Evolutionary conservation across 306 rosid genomes (phyloP), one percentile per base, ranked within the genome.

Genomic region (Trifolium subterraneum): DNA sequence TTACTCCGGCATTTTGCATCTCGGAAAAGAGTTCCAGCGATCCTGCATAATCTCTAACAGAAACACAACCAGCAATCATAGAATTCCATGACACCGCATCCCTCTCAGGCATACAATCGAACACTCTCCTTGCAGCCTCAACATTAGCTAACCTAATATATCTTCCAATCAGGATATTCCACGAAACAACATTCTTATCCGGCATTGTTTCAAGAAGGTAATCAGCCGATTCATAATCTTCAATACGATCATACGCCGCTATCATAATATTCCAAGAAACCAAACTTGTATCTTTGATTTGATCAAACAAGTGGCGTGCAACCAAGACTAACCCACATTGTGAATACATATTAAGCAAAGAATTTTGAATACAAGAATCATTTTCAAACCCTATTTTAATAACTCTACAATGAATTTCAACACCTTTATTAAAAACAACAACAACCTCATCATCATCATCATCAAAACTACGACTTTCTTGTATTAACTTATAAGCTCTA

Each of bases 201-300:
- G 96, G 96, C 91, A 88, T 90, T 11, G 45, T 67, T 10, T 15
- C 67, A 9, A 87, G 75, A 48, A 90, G 88, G 42, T 19, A 12
- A 87, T 87, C 86, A 8, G 91, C 88, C 0, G 87, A 61, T 15
- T 80, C 70, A 64, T 71, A 84, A 73, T 90, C 90, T 8, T 35
- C 35, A 20, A 79, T 16, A 48, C 66, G 88, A 75, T 90, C 71
- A 45, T 88, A 90, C 0, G 87, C 90, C 1, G 86, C 78, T 38
- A 90, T 80, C 90, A 90, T 88, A 54, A 88, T 84, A 72, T 88
- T 90, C 93, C 96, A 90, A 23, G 91, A 84, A 25, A 79, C 79
- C 77, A 71, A 75, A 45, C 83, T 83, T 60, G 72, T 84, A 45
- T 74, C 68, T 10, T 79, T 63, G 75, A 90, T 90, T 85, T 84